Evolutionary conservation across 169 alveolate genomes (phyloP), one percentile per base, ranked within the genome.

Genomic region (Eimeria acervulina): DNA sequence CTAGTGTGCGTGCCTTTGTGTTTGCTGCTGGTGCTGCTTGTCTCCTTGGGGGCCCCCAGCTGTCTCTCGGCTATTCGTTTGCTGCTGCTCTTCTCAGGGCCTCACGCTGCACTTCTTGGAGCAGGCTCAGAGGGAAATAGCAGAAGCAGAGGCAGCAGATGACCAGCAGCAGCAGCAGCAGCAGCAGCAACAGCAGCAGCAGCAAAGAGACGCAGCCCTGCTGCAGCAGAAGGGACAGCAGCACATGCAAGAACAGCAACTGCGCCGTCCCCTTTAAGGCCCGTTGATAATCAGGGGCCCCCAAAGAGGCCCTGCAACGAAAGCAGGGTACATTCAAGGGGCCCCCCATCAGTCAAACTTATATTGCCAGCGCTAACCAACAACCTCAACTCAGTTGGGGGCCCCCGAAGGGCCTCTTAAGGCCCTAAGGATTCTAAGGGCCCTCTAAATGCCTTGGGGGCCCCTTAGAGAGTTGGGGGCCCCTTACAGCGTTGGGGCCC

Each of bases 61-160:
- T 59, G 68, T 21, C n/a, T 0, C 38, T 33, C n/a, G n/a, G n/a
- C n/a, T n/a, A n/a, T n/a, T n/a, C n/a, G n/a, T n/a, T 28, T 68
- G 80, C 80, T 68, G 80, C 80, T 68, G 80, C 42, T 28, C n/a
- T 23, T 28, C 23, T 83, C 28, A 47, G 91, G 91, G 91, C 23
- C 23, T 44, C 26, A 74, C 87, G 26, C 59, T 76, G 36, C 87
- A 76, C 28, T 76, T 76, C 61, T 33, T 76, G 10, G 87, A 76
- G 31, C 87, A 76, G 59, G 87, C 87, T 12, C 87, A 36, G 87
- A 36, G 87, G 38, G 87, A 76, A 33, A 76, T 76, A 5, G 87
- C 87, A 17, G 87, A 76, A 28, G 87, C 87, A 33, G 87, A 76
- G 38, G 87, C 87, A 33, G 87, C 87, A 76, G 87, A 76, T 6